A percentile compares a stretch with the other conserved stretches of the same genome.
These are phyloP conservation scores for Hemerocallis citrina DNA, from an alignment of 106 monocot genomes.

Conservation along the genomic window DNA sequence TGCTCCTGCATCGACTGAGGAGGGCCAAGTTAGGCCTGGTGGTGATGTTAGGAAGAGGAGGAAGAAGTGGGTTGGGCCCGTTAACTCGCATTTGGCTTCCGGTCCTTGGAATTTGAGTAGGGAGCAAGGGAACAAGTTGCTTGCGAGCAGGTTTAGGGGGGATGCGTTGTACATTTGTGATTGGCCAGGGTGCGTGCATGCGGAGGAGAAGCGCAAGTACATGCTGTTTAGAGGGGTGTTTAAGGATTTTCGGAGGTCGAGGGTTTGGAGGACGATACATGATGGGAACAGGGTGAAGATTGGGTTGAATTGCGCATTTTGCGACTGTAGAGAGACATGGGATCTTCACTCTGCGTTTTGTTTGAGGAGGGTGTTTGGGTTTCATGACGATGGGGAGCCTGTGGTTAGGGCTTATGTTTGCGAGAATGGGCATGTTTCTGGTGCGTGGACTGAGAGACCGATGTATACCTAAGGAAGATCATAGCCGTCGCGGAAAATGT, in stretches of 20 bases:
- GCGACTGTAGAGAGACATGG: conserved; percentile 63
- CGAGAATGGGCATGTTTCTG: conserved; percentile 90
- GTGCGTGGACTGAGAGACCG: conserved; percentile 87
- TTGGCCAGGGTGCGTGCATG: conserved; percentile 84
- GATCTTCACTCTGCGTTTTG: conserved; percentile 90
- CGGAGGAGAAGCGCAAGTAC: conserved; percentile 75
- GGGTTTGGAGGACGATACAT: conserved; percentile 78
- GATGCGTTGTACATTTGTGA: conserved; percentile 83
- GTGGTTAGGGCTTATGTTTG: conserved; percentile 86
- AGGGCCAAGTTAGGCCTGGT: too few species aligned
- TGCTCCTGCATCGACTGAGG: not conserved
- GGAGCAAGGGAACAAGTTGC: conserved; percentile 78
- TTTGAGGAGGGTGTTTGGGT: conserved; percentile 74
- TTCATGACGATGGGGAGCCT: conserved; percentile 94
- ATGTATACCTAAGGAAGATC: conserved; percentile 49
- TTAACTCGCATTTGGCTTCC: conserved; percentile 39
- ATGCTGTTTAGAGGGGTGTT: conserved; percentile 90
- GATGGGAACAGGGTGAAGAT: conserved; percentile 36
- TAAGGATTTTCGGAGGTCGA: conserved; percentile 66
- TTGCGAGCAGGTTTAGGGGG: conserved; percentile 60
- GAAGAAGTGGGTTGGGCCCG: conserved; percentile 21
- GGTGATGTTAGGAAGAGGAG: conserved; percentile 15
- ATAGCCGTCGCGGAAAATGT: too few species aligned
- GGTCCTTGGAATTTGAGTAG: conserved; percentile 58
- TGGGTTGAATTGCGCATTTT: conserved; percentile 64